Evolutionary conservation across 495 filamentous ascomycete genomes (phyloP), one percentile per base, ranked within the genome.

Genomic region (Glarea lozoyensis): DNA sequence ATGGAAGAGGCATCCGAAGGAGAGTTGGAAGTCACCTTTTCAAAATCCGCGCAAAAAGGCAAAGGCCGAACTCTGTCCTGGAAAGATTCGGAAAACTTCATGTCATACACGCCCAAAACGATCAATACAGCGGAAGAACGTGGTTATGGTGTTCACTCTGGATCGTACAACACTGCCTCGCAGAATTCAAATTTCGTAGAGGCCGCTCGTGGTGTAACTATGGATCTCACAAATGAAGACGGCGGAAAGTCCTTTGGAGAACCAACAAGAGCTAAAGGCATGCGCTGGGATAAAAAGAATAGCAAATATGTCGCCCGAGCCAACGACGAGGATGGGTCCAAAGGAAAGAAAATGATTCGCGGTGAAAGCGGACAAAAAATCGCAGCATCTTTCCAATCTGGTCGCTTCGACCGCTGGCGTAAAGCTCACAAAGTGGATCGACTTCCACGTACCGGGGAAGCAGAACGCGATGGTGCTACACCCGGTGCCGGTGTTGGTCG

Each of bases 331-430:
- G 92, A 96, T 67, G 93, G 92, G 13, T 87, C 80, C 37, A 83
- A 83, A 60, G 87, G 88, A 37, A 67, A 67, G n/a, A 83, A 80
- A 43, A 78, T 94, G 63, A 84, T 98, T 30, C 73, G 78, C 36
- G 88, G 93, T 43, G 92, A 98, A 65, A 84, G 76, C 58, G 92
- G 92, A 34, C 87, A 87, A 66, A 97, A 96, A 72, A 94, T 98
- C 45, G 84, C 92, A 1, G 86, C 92, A 33, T 81, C 70, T 48
- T 96, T 97, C 75, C 79, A 88, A 51, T 89, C 82, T 58, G 92
- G 93, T 27, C 79, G 93, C 21, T 98, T 95, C 62, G 86, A 96
- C 45, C 73, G 72, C 20, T 98, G 92, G 92, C 81, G 81, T 57
- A 84, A 81, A 58, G 77, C 82, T 19, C 83, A 98, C 65, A 81